A percentile compares a stretch with the other conserved stretches of the same genome.
phyloP scores from a whole-genome alignment of 2,329 filamentous ascomycete species.

The Cordyceps tenuipes region DNA sequence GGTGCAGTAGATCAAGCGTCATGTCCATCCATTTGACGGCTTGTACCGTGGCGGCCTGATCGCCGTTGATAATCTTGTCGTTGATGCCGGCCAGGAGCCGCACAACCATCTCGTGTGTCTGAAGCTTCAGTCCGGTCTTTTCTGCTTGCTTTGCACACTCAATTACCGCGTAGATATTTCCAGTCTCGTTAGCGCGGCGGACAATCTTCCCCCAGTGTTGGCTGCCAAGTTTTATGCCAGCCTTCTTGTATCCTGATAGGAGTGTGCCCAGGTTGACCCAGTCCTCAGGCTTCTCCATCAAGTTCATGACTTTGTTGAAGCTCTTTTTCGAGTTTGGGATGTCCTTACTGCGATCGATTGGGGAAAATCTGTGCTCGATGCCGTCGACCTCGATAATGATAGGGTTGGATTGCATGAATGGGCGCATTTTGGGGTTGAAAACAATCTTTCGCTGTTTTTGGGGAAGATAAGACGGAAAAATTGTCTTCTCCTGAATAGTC shows the following conservation, averaged over 20 bases:
- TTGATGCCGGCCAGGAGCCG: slow-evolving; percentile 22
- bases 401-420: slow-evolving; percentile 44
- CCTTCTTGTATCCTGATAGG: slow-evolving; percentile 40
- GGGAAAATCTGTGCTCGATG: slow-evolving; percentile 43
- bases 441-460: slow-evolving; percentile 44
- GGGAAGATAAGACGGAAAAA: slow-evolving; percentile 54
- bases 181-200: slow-evolving; percentile 31
- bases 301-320: slow-evolving; percentile 29
- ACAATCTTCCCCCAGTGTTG: slow-evolving; percentile 32
- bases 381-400: slow-evolving; percentile 51
- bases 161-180: slow-evolving; percentile 38
- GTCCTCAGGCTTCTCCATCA: slow-evolving; percentile 42
- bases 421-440: slow-evolving; percentile 36
- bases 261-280: slow-evolving; percentile 44
- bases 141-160: slow-evolving; percentile 40
- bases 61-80: slow-evolving; percentile 31
- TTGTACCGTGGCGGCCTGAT: slow-evolving; percentile 26
- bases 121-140: slow-evolving; percentile 38
- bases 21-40: slow-evolving; percentile 38
- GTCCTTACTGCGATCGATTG: slow-evolving; percentile 34
- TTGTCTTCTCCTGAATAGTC: slow-evolving; percentile 47
- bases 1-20: slow-evolving; percentile 42
- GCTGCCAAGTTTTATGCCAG: slow-evolving; percentile 29
- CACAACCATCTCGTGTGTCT: slow-evolving; percentile 30
- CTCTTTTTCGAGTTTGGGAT: slow-evolving; percentile 34